Evolutionary conservation across 768 basidiomycete species (phyloP).

Genomic region (Trametes sanguinea): DNA sequence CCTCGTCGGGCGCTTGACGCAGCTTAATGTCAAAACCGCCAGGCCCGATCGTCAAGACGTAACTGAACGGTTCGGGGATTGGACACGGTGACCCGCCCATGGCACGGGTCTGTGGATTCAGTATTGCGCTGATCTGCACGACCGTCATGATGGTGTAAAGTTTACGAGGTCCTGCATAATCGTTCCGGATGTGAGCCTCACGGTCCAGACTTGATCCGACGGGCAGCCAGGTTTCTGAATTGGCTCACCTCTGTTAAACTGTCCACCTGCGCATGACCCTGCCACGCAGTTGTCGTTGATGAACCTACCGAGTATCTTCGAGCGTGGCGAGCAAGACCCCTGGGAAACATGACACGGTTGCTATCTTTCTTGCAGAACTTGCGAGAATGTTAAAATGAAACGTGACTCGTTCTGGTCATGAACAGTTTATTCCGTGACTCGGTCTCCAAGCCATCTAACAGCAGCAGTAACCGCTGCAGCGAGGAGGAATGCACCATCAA

Average conservation of each 20-base stretch:
- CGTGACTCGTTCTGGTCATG: not conserved
- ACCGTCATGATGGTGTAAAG: not conserved
- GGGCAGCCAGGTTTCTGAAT: too few species aligned
- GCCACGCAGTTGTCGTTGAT: too few species aligned
- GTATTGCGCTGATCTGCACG: not conserved
- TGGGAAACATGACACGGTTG: too few species aligned
- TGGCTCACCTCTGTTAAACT: too few species aligned
- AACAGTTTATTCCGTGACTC: conserved; percentile 6
- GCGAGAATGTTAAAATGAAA: not conserved
- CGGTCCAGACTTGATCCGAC: too few species aligned
- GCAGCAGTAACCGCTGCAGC: conserved; percentile 52
- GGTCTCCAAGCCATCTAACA: conserved; percentile 55
- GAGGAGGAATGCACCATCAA: conserved; percentile 71
- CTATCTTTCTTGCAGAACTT: not conserved
- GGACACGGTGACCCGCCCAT: not conserved
- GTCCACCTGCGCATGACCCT: too few species aligned
- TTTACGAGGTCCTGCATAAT: not conserved
- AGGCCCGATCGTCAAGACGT: conserved; percentile 2
- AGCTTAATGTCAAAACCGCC: not conserved
- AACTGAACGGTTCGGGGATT: not conserved
- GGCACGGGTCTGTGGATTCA: not conserved
- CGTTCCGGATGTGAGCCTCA: too few species aligned
- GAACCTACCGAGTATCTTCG: too few species aligned
- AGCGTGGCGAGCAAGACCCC: too few species aligned
- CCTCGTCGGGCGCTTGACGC: not conserved